These are phyloP conservation scores for Verticillium klebahnii DNA, from an alignment of 2,329 filamentous ascomycete species.

Conservation along the genomic window DNA sequence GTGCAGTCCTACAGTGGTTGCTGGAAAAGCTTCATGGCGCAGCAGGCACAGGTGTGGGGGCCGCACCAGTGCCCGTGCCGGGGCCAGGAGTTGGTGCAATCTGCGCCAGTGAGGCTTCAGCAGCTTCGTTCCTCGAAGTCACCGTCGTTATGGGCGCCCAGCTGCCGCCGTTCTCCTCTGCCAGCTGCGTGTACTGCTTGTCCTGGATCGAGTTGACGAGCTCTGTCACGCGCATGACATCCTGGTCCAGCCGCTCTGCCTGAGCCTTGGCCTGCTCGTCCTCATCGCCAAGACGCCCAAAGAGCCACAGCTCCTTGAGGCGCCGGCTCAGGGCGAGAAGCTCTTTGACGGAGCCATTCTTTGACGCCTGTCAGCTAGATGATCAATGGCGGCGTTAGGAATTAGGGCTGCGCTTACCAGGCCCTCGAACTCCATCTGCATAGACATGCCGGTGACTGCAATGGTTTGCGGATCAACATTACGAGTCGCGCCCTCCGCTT, in stretches of 20 bases:
- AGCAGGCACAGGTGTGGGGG: neutral
- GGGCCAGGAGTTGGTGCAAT: neutral
- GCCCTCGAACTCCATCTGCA: constrained; percentile 41
- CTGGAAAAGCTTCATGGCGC: neutral
- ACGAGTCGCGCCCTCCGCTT: constrained; percentile 29
- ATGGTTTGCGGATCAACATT: constrained; percentile 35
- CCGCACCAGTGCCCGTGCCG: neutral
- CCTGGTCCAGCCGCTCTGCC: constrained; percentile 29
- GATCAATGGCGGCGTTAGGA: too few species aligned
- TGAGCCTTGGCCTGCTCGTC: constrained; percentile 28
- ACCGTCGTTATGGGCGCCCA: constrained; percentile 26
- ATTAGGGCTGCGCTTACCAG: constrained; percentile 20
- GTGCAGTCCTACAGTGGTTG: neutral
- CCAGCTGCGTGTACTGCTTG: constrained; percentile 25
- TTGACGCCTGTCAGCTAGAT: neutral
- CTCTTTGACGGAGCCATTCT: constrained; percentile 40
- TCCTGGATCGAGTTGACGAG: constrained; percentile 31
- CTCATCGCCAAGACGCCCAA: constrained; percentile 34
- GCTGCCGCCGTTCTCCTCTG: constrained; percentile 27
- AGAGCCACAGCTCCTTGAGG: constrained; percentile 42
- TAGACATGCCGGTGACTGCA: constrained; percentile 36
- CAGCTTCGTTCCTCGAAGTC: neutral
- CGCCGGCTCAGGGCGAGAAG: constrained; percentile 37
- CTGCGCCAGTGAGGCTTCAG: neutral
- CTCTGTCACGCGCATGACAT: constrained; percentile 28